phyloP scores from a whole-genome alignment of 148 eudicot species.

The Salicornia ramosissima region DNA sequence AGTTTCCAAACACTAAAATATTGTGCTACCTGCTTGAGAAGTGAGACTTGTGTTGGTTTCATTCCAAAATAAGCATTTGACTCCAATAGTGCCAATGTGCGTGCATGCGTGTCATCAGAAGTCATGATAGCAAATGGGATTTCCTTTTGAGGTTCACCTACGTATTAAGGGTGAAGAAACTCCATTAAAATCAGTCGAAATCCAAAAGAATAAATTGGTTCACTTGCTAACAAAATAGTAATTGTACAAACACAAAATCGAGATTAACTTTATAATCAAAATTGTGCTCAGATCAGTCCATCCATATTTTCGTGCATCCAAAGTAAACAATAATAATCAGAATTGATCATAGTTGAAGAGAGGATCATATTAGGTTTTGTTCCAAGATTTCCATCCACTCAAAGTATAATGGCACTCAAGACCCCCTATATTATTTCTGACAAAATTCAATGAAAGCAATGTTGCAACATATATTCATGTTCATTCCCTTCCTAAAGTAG shows the following conservation, averaged over 20 bases:
- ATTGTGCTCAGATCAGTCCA: background rate
- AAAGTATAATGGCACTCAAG: background rate
- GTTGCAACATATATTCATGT: background rate
- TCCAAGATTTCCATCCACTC: background rate
- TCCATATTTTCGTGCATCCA: background rate
- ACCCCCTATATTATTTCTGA: background rate
- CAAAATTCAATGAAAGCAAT: background rate
- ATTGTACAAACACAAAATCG: background rate
- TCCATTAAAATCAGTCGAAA: background rate
- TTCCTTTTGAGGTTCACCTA: conserved; percentile 58
- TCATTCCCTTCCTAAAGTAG: background rate
- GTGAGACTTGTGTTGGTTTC: conserved; percentile 74
- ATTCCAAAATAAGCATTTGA: conserved; percentile 89
- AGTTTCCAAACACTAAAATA: background rate
- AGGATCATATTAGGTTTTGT: background rate
- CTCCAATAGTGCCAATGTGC: conserved; percentile 61
- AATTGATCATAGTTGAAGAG: background rate
- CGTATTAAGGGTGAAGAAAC: conserved; percentile 16
- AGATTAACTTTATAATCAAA: background rate
- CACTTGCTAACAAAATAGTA: background rate
- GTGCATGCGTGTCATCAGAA: conserved; percentile 90
- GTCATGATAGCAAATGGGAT: conserved; percentile 95
- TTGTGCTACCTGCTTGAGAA: conserved; percentile 72
- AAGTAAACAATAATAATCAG: background rate
- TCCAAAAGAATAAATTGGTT: background rate